These are phyloP conservation scores for Alternaria sp. DNA, from an alignment of 2,329 filamentous ascomycete species.

Conservation along the genomic window DNA sequence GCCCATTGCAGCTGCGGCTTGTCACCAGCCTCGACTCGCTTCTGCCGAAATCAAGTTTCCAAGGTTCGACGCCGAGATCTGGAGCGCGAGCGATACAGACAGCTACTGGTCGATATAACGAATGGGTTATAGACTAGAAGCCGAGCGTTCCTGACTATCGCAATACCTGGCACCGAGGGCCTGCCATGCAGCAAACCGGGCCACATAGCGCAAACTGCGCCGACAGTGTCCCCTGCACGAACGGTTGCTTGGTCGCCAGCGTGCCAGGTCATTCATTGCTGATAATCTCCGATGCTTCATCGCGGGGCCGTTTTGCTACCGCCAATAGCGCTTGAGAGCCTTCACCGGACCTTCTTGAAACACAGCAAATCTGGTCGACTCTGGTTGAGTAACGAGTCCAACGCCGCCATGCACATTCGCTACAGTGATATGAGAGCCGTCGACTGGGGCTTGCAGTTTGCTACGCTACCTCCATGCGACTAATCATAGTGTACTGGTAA, in stretches of 20 bases:
- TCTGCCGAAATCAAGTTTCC: not conserved
- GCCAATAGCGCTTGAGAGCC: slow-evolving; percentile 27
- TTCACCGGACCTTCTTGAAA: slow-evolving; percentile 22
- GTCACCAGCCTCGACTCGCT: slow-evolving; percentile 2
- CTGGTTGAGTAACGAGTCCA: slow-evolving; percentile 21
- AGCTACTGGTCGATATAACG: not conserved
- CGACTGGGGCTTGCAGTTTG: slow-evolving; percentile 3
- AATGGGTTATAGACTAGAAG: slow-evolving; percentile 4
- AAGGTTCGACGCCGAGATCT: not conserved
- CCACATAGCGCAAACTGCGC: slow-evolving; percentile 22
- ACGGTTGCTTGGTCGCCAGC: slow-evolving; percentile 37
- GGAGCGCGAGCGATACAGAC: not conserved
- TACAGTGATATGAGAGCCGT: slow-evolving; percentile 10
- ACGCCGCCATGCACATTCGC: slow-evolving; percentile 9
- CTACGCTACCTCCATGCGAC: slow-evolving; percentile 14
- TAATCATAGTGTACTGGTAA: slow-evolving; percentile 16
- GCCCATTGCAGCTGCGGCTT: not conserved
- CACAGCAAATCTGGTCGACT: slow-evolving; percentile 15
- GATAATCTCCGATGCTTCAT: slow-evolving; percentile 24
- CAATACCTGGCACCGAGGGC: slow-evolving; percentile 24
- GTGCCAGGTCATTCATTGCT: slow-evolving; percentile 42
- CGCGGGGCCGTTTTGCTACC: slow-evolving; percentile 16
- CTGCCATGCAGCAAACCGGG: slow-evolving; percentile 25
- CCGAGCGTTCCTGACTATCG: slow-evolving; percentile 22
- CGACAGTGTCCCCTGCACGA: slow-evolving; percentile 31